A percentile compares a stretch with the other conserved stretches of the same genome.
These are phyloP conservation scores for Colletotrichum melonis DNA, from an alignment of 2,329 filamentous ascomycete genomes.

Conservation along the genomic window DNA sequence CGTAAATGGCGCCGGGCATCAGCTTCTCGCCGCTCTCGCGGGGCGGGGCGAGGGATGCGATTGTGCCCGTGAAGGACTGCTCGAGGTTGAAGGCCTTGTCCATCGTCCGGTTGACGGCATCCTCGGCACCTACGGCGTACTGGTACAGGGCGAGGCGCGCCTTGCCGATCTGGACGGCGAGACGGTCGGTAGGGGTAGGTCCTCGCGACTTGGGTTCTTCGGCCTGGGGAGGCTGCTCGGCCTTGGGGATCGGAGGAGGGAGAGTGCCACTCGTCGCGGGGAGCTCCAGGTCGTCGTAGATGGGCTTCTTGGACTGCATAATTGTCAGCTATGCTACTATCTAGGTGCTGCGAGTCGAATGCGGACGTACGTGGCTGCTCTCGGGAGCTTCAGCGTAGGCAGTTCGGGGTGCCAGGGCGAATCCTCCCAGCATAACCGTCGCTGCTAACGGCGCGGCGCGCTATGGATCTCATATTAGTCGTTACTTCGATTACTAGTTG, in stretches of 20 bases:
- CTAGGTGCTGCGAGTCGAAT: not conserved
- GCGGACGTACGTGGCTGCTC: conserved; percentile 23
- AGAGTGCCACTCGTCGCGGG: conserved; percentile 48
- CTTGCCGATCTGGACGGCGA: conserved; percentile 84
- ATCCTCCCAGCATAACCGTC: conserved; percentile 60
- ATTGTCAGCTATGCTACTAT: conserved; percentile 23
- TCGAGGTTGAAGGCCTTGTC: conserved; percentile 86
- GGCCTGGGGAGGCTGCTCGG: conserved; percentile 43
- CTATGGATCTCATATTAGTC: conserved; percentile 46
- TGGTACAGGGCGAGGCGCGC: conserved; percentile 84
- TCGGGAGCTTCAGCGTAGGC: conserved; percentile 64
- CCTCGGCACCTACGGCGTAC: conserved; percentile 80
- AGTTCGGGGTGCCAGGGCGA: conserved; percentile 59
- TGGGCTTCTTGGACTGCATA: conserved; percentile 71
- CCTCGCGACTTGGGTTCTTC: conserved; percentile 48
- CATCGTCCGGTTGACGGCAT: conserved; percentile 84
- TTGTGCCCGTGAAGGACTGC: conserved; percentile 87
- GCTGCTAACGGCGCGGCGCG: conserved; percentile 66
- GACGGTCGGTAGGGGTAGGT: conserved; percentile 88
- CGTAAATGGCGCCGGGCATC: conserved; percentile 90
- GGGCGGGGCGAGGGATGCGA: conserved; percentile 88
- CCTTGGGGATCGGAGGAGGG: conserved; percentile 45
- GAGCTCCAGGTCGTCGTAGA: conserved; percentile 79
- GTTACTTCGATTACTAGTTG: not conserved
- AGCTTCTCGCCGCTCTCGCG: conserved; percentile 88